phyloP scores from a whole-genome alignment of 148 eudicot species.

The Chenopodium album region DNA sequence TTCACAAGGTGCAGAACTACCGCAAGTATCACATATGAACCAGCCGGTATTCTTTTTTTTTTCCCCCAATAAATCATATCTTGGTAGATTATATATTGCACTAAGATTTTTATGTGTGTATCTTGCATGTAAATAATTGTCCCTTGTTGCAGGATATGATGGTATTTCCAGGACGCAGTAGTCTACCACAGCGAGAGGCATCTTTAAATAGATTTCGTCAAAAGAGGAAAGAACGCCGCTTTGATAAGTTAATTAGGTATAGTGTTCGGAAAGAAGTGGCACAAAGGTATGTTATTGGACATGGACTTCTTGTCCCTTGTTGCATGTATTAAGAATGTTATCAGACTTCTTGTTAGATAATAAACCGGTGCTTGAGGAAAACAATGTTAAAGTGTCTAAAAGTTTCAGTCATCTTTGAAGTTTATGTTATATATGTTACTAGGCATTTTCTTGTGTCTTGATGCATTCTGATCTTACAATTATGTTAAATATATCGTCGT shows the following conservation, averaged over 20 bases:
- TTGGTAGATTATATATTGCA: background rate
- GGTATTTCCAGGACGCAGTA: conserved; percentile 56
- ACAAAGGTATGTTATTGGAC: conserved; percentile 47
- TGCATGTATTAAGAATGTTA: background rate
- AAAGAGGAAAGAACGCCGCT: conserved; percentile 87
- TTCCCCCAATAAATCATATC: background rate
- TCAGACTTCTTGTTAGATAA: background rate
- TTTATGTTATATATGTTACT: conserved; percentile 2
- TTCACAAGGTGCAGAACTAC: conserved; percentile 41
- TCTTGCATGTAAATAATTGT: conserved; percentile 10
- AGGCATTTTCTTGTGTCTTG: background rate
- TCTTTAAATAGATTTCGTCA: conserved; percentile 85
- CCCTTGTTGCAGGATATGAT: conserved; percentile 44
- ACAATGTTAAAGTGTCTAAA: background rate
- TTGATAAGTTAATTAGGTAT: conserved; percentile 87
- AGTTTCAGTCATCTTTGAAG: background rate
- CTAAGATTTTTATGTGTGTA: conserved; percentile 4
- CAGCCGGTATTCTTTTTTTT: conserved; percentile 48
- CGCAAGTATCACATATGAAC: conserved; percentile 42
- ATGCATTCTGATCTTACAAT: background rate
- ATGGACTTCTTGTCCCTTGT: background rate
- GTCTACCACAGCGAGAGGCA: conserved; percentile 73
- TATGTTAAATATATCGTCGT: background rate
- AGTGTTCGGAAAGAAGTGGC: conserved; percentile 92
- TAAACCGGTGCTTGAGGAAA: background rate